These are phyloP conservation scores for Ocimum tenuiflorum DNA, from an alignment of 257 asterid genomes.

Conservation along the genomic window DNA sequence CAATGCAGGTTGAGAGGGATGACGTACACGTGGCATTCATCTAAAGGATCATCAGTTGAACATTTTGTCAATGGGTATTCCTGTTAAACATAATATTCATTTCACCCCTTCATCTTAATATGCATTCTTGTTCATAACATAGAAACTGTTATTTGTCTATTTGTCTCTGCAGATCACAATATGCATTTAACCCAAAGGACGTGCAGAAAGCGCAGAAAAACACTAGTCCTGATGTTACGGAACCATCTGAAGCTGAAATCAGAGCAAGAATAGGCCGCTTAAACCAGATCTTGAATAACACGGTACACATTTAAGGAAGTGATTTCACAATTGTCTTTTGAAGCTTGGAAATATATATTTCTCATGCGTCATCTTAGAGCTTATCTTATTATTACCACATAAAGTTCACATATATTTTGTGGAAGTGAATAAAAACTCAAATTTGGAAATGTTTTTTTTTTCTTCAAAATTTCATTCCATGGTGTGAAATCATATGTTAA, in stretches of 20 bases:
- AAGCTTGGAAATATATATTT: neutral
- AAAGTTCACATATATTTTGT: no score
- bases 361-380: no score
- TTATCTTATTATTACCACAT: neutral
- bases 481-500: neutral
- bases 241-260: constrained; percentile 56
- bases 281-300: constrained; percentile 35
- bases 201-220: constrained; percentile 39
- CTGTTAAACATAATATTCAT: neutral
- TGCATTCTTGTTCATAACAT: neutral
- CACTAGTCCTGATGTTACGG: constrained; percentile 31
- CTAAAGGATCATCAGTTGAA: constrained; percentile 37
- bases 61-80: constrained; percentile 54
- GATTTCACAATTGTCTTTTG: neutral
- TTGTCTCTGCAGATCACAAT: constrained; percentile 41
- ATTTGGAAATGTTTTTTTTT: neutral
- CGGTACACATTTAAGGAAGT: constrained; percentile 32
- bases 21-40: constrained; percentile 33
- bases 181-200: constrained; percentile 83
- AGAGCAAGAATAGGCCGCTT: constrained; percentile 52
- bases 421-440: no score
- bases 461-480: neutral
- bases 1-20: constrained; percentile 40
- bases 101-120: neutral
- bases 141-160: constrained; percentile 4